Evolutionary conservation across 2,329 filamentous ascomycete species (phyloP).

Genomic region (Dactylonectria estremocensis): DNA sequence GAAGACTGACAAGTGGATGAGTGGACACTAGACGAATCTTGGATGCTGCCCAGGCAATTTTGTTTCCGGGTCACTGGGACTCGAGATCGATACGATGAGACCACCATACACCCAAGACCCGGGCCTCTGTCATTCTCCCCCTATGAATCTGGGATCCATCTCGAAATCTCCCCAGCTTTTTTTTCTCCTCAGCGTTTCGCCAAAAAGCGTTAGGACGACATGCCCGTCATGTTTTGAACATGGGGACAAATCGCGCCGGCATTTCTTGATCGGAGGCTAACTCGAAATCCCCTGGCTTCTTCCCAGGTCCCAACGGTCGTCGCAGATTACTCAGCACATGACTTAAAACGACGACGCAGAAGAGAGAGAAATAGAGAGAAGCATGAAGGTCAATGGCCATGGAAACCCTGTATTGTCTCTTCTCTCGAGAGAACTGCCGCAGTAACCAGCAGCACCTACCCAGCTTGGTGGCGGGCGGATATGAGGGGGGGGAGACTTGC

Average conservation of each 20-base stretch:
- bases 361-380: not conserved
- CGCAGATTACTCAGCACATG: conserved; percentile 31
- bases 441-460: not conserved
- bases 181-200: not conserved
- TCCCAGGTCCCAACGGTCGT: conserved; percentile 4
- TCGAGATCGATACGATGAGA: not conserved
- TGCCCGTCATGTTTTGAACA: not conserved
- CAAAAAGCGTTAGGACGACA: conserved; percentile 9
- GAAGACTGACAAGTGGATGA: too few species aligned
- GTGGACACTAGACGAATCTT: too few species aligned
- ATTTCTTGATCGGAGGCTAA: conserved; percentile 19
- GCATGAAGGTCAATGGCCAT: not conserved
- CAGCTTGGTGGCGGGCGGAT: not conserved
- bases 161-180: not conserved
- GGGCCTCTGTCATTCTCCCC: too few species aligned
- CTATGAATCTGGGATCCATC: too few species aligned
- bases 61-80: not conserved
- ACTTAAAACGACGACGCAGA: conserved; percentile 1
- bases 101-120: not conserved
- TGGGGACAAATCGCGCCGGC: not conserved
- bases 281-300: conserved; percentile 14
- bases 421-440: not conserved
- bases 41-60: too few species aligned
- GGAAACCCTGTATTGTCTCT: not conserved
- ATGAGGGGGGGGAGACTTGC: not conserved